phyloP scores from a whole-genome alignment of 495 filamentous ascomycete species.

The Lentithecium fluviatile region DNA sequence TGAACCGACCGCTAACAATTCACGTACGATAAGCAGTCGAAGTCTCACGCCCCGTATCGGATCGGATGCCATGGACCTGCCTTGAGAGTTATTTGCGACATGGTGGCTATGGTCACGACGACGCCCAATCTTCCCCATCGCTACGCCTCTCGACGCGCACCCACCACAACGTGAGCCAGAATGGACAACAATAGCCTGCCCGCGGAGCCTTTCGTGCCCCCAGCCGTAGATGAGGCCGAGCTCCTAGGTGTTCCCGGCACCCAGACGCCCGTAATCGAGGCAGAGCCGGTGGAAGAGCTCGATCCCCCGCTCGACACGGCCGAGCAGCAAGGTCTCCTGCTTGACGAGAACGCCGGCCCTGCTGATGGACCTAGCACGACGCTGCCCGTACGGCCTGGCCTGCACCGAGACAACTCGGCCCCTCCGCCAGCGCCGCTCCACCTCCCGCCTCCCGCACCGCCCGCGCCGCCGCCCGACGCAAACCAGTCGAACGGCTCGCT shows the following conservation, averaged over 20 bases:
- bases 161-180: not conserved
- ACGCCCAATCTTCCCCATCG: not conserved
- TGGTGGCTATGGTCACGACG: constrained; percentile 10
- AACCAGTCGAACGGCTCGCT: constrained; percentile 68
- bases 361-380: constrained; percentile 13
- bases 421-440: constrained; percentile 56
- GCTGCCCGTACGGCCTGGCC: constrained; percentile 50
- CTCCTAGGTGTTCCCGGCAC: constrained; percentile 20
- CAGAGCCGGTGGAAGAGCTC: constrained; percentile 15
- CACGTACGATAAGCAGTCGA: not conserved
- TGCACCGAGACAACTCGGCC: constrained; percentile 55
- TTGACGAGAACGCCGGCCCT: constrained; percentile 13
- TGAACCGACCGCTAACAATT: not conserved
- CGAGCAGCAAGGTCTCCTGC: constrained; percentile 30
- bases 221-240: constrained; percentile 33
- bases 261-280: constrained; percentile 18
- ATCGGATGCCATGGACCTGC: constrained; percentile 3
- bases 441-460: constrained; percentile 59
- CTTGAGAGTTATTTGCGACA: constrained; percentile 14
- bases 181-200: constrained; percentile 21
- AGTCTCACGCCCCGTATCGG: not conserved
- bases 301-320: constrained; percentile 32
- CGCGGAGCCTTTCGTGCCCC: constrained; percentile 25
- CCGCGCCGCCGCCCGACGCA: constrained; percentile 48
- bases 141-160: too few relatives aligned